Base-by-base conservation (phyloP, 140 eudicot species). In the Stevia rebaudiana region DNA sequence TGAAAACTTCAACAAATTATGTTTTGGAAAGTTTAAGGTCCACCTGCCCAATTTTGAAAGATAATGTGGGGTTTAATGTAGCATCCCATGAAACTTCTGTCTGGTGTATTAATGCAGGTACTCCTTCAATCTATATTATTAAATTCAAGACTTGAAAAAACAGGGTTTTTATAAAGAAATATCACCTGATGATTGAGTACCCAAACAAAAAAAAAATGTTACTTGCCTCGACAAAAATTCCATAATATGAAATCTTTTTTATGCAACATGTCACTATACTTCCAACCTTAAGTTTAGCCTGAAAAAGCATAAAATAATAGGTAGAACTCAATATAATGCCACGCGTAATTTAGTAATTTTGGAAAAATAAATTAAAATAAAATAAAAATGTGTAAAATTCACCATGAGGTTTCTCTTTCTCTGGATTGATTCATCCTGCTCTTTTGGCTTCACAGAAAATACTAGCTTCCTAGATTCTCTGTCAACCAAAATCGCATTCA, bases 61-160 rank as follows among this genome's bases (percentile, higher is more conserved):
- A 78, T 8, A 82, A 44, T 24, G 79, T 68, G 25, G 96, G 84
- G 64, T 88, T 84, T 43, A 74, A 76, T 36, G 92, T 74, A 65
- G 78, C 79, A 67, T 88, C 96, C 96, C 98, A 85, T 11, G 96
- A 88, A 24, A 92, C 95, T 81, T 92, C 98, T 58, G 98, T 77
- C 78, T 85, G 90, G 77, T 92, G 95, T 52, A 92, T 88, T 39
- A 92, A 76, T n/a, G 96, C 95, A 12, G 96, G 87, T 40, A 92
- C 98, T 59, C 95, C 95, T 75, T 88, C 96, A 52, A 92, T 85
- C 98, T 92, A 82, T 31, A 73, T 50, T 39, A 75, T 53, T 43
- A 50, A 60, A 59, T 28, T 22, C 23, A 59, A 8, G 8, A 51
- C 4, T n/a, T n/a, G n/a, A n/a, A n/a, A n/a, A n/a, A n/a, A n/a